A percentile compares a stretch with the other conserved stretches of the same genome.
Conservation (phyloP, 345 rosid species). For the Acer campestre region DNA sequence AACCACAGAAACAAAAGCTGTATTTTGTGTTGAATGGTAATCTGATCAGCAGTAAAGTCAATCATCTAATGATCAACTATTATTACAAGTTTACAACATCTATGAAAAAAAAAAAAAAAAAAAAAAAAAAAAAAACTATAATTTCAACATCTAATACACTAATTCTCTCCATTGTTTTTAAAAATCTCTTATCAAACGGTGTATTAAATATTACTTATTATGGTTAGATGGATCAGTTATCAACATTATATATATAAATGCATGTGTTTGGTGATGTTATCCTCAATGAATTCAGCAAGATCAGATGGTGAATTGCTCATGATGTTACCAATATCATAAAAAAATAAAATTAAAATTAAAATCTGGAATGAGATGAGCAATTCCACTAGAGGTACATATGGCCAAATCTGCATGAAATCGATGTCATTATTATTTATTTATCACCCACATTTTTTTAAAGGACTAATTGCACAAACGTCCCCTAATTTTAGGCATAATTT, state of each 20-base stretch:
- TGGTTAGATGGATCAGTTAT: not conserved
- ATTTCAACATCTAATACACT: too few relatives aligned
- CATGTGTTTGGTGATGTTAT: not conserved
- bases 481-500: too few relatives aligned
- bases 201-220: not conserved
- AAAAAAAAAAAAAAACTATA: too few relatives aligned
- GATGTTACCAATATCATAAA: not conserved
- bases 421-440: not conserved
- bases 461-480: too few relatives aligned
- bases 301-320: not conserved
- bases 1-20: not conserved
- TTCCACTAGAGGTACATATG: not conserved
- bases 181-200: too few relatives aligned
- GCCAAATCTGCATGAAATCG: not conserved
- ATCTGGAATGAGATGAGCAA: not conserved
- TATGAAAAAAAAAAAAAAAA: too few relatives aligned
- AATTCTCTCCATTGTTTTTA: too few relatives aligned
- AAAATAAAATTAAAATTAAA: not conserved
- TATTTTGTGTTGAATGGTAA: too few relatives aligned
- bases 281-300: not conserved
- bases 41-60: not conserved
- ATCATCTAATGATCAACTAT: not conserved
- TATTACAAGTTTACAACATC: not conserved
- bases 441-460: not conserved
- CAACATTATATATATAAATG: too few relatives aligned